Evolutionary conservation across 768 basidiomycete species (phyloP).

Genomic region (Pleurotus sapidus): DNA sequence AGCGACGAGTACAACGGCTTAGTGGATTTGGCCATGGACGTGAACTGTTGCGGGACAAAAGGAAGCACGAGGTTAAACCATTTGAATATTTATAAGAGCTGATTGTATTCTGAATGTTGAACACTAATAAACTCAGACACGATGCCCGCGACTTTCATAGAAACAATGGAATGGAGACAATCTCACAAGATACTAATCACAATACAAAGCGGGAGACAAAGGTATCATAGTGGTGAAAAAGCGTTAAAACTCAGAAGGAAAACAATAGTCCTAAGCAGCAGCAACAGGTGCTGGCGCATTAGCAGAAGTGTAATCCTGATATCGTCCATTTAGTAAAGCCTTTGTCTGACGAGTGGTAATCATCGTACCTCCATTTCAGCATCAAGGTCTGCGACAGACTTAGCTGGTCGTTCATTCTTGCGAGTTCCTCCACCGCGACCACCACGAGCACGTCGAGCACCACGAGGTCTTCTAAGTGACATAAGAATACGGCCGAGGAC

Average conservation of each 20-base stretch:
- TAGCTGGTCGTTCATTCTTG: conserved; percentile 63
- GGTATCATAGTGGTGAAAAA: conserved; percentile 13
- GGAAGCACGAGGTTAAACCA: no score
- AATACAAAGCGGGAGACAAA: conserved; percentile 13
- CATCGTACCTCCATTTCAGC: conserved; percentile 92
- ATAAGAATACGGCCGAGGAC: conserved; percentile 14
- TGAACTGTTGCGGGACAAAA: not conserved
- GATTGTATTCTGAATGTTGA: not conserved
- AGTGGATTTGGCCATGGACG: conserved; percentile 1
- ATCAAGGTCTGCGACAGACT: conserved; percentile 88
- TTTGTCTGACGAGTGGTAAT: not conserved
- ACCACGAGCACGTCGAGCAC: conserved; percentile 37
- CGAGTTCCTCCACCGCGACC: conserved; percentile 30
- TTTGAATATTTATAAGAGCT: not conserved
- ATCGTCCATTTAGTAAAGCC: conserved; percentile 2
- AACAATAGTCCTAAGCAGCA: conserved; percentile 11
- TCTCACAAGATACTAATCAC: conserved; percentile 8
- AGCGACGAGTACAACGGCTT: conserved; percentile 52
- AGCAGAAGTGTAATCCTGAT: conserved; percentile 67
- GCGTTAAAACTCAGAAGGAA: conserved; percentile 14
- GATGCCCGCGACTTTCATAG: not conserved
- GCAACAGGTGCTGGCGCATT: conserved; percentile 46
- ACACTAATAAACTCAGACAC: not conserved
- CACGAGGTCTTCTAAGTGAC: conserved; percentile 42
- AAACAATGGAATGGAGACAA: not conserved